Evolutionary conservation across 305 asterid species (phyloP).

Genomic region (Salvia sclarea): DNA sequence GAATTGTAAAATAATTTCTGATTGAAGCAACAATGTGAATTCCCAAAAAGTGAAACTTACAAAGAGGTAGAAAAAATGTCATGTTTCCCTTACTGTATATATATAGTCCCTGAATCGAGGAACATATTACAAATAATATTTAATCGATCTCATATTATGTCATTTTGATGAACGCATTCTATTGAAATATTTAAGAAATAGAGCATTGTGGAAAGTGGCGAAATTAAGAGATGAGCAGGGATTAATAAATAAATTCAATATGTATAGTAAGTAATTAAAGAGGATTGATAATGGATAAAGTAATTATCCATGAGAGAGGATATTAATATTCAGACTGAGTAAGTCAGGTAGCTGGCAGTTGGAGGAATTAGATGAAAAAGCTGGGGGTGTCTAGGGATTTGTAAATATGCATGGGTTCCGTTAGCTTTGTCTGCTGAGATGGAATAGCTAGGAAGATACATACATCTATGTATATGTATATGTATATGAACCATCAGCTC

Average conservation of each 20-base stretch:
- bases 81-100: background rate
- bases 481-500: background rate
- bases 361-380: slow-evolving; percentile 36
- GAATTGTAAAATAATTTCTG: background rate
- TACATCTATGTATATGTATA: background rate
- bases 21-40: background rate
- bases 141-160: background rate
- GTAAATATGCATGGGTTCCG: slow-evolving; percentile 45
- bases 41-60: background rate
- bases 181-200: background rate
- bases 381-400: slow-evolving; percentile 28
- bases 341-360: slow-evolving; percentile 37
- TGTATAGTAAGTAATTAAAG: background rate
- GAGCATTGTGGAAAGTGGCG: background rate
- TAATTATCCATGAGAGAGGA: slow-evolving; percentile 17
- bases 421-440: slow-evolving; percentile 58
- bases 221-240: background rate
- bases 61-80: background rate
- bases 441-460: background rate
- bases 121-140: no score
- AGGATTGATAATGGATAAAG: slow-evolving; percentile 22
- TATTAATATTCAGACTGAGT: slow-evolving; percentile 25
- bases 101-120: background rate
- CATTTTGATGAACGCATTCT: background rate
- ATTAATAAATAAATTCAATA: background rate